A percentile compares a stretch with the other conserved stretches of the same genome.
phyloP scores from a whole-genome alignment of 1,284 basidiomycete species.

The Heliocybe sulcata region DNA sequence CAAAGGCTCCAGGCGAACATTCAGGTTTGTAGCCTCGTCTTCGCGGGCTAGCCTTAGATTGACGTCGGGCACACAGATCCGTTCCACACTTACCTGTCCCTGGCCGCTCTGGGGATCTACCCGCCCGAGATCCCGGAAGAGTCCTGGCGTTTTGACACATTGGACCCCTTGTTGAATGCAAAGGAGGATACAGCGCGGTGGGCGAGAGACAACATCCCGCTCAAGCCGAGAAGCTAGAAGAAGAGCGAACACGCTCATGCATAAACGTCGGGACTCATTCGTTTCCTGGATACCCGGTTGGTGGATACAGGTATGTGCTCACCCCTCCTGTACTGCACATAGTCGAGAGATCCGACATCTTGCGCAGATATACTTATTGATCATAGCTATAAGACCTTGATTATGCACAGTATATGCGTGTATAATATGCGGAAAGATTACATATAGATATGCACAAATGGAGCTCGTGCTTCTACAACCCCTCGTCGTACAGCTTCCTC shows the following conservation, averaged over 20 bases:
- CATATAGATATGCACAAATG: not conserved
- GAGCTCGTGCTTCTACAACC: conserved; percentile 37
- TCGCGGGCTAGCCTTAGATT: conserved; percentile 1
- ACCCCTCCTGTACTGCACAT: too few species aligned
- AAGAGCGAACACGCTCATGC: too few species aligned
- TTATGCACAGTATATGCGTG: not conserved
- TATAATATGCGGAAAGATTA: not conserved
- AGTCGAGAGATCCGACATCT: too few species aligned
- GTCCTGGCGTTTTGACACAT: conserved; percentile 48
- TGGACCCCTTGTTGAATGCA: conserved; percentile 71
- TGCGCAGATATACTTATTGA: too few species aligned
- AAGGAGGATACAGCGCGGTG: conserved; percentile 54
- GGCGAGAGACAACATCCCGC: conserved; percentile 46
- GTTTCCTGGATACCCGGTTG: too few species aligned
- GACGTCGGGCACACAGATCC: conserved; percentile 51
- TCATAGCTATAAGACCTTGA: too few species aligned
- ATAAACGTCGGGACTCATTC: too few species aligned
- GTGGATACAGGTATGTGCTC: too few species aligned
- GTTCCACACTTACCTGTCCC: conserved; percentile 84
- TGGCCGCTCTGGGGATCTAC: conserved; percentile 74
- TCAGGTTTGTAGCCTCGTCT: conserved; percentile 46
- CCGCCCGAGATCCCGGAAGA: conserved; percentile 30
- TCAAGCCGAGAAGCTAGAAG: not conserved
- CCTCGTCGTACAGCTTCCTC: conserved; percentile 76
- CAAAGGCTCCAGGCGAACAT: conserved; percentile 71